These are phyloP conservation scores for Cryptomeria japonica DNA, from an alignment of 75 land plant genomes.

Conservation along the genomic window DNA sequence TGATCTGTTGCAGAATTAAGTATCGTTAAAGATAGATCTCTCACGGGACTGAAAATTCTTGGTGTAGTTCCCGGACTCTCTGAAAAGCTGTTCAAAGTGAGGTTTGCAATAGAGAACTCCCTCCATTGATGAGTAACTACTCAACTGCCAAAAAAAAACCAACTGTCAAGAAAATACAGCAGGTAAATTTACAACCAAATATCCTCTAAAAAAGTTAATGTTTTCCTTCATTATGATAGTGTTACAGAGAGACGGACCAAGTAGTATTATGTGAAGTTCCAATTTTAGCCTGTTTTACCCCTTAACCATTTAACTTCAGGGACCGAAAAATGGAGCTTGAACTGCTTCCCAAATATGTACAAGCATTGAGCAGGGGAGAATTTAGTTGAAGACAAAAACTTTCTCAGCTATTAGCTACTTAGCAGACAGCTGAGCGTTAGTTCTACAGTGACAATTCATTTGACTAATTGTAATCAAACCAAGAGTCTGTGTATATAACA, in stretches of 20 bases:
- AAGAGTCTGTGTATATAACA: neutral
- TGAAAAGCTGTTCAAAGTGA: constrained; percentile 77
- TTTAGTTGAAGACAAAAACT: neutral
- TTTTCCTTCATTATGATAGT: neutral
- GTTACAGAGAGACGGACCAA: neutral
- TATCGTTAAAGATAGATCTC: constrained; percentile 12
- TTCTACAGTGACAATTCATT: neutral
- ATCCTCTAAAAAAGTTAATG: neutral
- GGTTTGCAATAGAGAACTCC: constrained; percentile 80
- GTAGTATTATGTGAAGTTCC: neutral
- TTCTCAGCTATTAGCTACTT: neutral
- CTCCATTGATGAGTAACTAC: constrained; percentile 73
- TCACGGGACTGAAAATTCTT: constrained; percentile 57
- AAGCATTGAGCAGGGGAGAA: neutral
- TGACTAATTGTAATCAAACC: neutral
- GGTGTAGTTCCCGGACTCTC: constrained; percentile 49
- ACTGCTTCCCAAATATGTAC: neutral
- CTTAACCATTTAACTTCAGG: neutral
- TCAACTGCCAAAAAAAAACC: constrained; percentile 36
- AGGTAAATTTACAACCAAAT: neutral
- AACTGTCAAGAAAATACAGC: neutral
- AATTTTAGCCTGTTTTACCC: neutral
- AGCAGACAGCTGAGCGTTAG: neutral
- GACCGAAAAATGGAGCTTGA: neutral
- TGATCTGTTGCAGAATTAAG: neutral